Percentiles rank a stretch among this genome's conserved stretches.
phyloP scores from a whole-genome alignment of 2,329 filamentous ascomycete species.

The Pyrenophora graminea region DNA sequence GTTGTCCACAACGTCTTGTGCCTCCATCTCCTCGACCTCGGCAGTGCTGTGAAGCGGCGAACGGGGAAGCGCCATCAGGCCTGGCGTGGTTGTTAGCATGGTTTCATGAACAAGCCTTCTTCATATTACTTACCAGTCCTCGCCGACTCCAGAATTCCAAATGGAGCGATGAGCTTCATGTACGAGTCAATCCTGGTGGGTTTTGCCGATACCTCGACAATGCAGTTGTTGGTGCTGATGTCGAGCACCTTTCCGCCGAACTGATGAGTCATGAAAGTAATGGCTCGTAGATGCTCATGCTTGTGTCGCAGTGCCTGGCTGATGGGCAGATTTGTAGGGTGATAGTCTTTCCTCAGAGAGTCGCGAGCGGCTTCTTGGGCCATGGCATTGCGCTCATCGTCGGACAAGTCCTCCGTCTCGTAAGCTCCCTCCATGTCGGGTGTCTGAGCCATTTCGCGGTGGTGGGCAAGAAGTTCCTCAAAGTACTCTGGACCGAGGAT shows the following conservation, averaged over 20 bases:
- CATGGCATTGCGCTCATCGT: constrained; percentile 37
- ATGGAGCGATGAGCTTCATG: constrained; percentile 91
- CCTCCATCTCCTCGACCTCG: constrained; percentile 80
- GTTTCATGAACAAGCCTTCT: background rate
- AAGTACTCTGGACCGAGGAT: constrained; percentile 98
- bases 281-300: constrained; percentile 94
- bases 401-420: constrained; percentile 32
- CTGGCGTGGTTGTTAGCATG: constrained; percentile 35
- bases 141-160: constrained; percentile 94
- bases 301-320: constrained; percentile 94
- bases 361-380: constrained; percentile 47
- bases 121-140: constrained; percentile 67
- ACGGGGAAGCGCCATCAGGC: constrained; percentile 93
- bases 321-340: constrained; percentile 81
- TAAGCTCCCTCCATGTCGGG: constrained; percentile 37
- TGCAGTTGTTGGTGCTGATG: constrained; percentile 98
- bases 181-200: constrained; percentile 93
- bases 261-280: constrained; percentile 95
- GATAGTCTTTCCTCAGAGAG: constrained; percentile 69
- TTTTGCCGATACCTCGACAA: constrained; percentile 95
- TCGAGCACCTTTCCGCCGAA: constrained; percentile 97
- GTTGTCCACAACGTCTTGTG: constrained; percentile 91
- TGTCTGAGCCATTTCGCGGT: constrained; percentile 79
- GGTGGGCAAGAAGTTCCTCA: constrained; percentile 92
- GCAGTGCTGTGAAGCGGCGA: constrained; percentile 79